Percentiles rank a stretch among this genome's conserved stretches.
phyloP scores from a whole-genome alignment of 352 stramenopile species.

The Thraustochytrium sp. region DNA sequence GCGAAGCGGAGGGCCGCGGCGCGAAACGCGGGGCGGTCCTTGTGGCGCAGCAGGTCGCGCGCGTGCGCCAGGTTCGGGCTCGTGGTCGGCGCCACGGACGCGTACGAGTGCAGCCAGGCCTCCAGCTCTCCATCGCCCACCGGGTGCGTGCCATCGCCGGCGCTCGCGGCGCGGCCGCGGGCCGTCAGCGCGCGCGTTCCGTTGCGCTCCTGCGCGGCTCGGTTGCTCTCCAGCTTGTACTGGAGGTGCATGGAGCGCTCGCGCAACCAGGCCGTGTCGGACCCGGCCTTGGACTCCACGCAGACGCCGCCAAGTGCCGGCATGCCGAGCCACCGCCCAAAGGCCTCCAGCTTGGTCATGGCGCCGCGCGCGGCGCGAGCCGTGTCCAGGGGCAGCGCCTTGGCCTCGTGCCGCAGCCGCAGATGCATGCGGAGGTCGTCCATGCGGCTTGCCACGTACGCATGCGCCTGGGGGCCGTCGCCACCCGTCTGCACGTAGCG shows the following conservation, averaged over 20 bases:
- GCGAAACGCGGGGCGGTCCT: neutral
- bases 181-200: neutral
- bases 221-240: neutral
- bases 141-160: neutral
- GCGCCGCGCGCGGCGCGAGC: neutral
- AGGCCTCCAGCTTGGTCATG: neutral
- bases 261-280: neutral
- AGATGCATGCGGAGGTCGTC: neutral
- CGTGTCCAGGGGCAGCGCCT: neutral
- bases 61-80: neutral
- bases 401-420: neutral
- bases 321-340: neutral
- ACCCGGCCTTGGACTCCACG: neutral
- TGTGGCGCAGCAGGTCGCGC: neutral
- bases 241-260: neutral
- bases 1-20: neutral
- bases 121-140: neutral
- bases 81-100: neutral
- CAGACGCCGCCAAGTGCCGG: neutral
- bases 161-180: neutral
- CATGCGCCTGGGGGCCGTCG: neutral
- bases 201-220: neutral
- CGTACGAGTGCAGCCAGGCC: neutral
- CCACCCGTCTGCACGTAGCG: neutral
- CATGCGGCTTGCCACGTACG: neutral